Base-by-base conservation (phyloP, 2,329 filamentous ascomycete species). In the Ophioceras dolichostomum region DNA sequence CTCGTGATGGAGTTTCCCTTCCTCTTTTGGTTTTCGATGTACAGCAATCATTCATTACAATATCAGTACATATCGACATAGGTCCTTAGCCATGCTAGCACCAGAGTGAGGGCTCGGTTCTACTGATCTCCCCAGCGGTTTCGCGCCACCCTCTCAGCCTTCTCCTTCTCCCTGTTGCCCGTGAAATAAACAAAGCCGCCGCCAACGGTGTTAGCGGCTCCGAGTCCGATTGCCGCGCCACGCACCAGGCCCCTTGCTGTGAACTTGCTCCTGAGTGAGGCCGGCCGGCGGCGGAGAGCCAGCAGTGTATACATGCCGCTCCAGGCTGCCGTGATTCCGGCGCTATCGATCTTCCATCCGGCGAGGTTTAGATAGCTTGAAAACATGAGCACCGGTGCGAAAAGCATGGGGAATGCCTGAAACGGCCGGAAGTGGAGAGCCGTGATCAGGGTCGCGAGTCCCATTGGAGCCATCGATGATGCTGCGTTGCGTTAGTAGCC, bases 361-460 rank as follows among this genome's bases (percentile, higher is more conserved):
- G 71, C 68, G 6, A 77, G 63, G 52, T 73, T 74, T 48, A 74
- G 64, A 56, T 76, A 77, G 50, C 64, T 67, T 38, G 65, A 60
- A 55, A 76, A 73, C 39, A 73, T 54, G 22, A 76, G 64, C 19
- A 69, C 59, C 49, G 67, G 64, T 45, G 68, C 57, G 49, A 71
- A 62, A 36, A 62, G 47, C 48, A 75, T 61, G 26, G 71, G 67
- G 4, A 72, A 54, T 10, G 58, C 45, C 45, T 68, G 67, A 34
- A 71, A 51, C 24, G 73, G 73, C 3, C 69, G 68, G 32, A 59
- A 61, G 59, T 76, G 73, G 13, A 75, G 65, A 26, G 71, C 62
- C 10, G 68, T 64, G 41, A 75, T 60, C 29, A 76, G 62, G 32
- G 70, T 73, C 29, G 69, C 71, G 17, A 76, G 62, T 32, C 67